Conservation (phyloP, 345 rosid species). For the Theobroma cacao region DNA sequence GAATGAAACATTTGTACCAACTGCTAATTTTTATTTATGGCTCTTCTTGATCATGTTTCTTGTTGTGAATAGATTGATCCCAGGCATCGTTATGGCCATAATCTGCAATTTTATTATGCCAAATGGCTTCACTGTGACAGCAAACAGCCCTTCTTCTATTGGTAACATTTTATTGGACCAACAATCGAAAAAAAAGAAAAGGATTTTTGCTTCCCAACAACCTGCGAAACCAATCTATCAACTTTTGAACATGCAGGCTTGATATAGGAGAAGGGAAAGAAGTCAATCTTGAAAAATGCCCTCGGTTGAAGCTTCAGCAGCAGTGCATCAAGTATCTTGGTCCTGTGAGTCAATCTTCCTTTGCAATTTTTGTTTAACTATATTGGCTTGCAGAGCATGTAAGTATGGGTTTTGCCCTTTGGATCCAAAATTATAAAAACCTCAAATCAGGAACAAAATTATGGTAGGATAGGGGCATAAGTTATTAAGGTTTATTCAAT, state of each 20-base stretch:
- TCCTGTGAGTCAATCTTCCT: slow-evolving; percentile 54
- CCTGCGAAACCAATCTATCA: slow-evolving; percentile 10
- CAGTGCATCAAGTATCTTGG: slow-evolving; percentile 96
- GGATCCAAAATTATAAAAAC: neutral
- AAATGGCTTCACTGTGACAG: slow-evolving; percentile 87
- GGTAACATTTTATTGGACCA: slow-evolving; percentile 39
- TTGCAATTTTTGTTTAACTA: neutral
- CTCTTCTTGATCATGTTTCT: slow-evolving; percentile 13
- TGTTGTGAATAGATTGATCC: slow-evolving; percentile 73
- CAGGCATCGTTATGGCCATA: slow-evolving; percentile 94
- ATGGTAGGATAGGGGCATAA: neutral
- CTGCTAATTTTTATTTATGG: slow-evolving; percentile 2
- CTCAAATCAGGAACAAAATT: neutral
- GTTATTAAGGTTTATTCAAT: neutral
- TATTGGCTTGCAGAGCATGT: neutral
- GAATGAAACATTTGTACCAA: neutral
- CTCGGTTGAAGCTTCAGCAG: slow-evolving; percentile 67
- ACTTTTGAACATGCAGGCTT: slow-evolving; percentile 57
- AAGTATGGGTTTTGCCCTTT: neutral
- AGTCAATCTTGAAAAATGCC: slow-evolving; percentile 65
- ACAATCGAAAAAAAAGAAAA: slow-evolving; percentile 12
- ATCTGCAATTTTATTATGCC: slow-evolving; percentile 82
- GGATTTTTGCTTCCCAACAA: neutral
- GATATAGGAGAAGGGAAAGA: slow-evolving; percentile 87
- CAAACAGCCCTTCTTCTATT: slow-evolving; percentile 82